Evolutionary conservation across 176 grass and related monocot species (phyloP).

Genomic region (Elaeis guineensis): DNA sequence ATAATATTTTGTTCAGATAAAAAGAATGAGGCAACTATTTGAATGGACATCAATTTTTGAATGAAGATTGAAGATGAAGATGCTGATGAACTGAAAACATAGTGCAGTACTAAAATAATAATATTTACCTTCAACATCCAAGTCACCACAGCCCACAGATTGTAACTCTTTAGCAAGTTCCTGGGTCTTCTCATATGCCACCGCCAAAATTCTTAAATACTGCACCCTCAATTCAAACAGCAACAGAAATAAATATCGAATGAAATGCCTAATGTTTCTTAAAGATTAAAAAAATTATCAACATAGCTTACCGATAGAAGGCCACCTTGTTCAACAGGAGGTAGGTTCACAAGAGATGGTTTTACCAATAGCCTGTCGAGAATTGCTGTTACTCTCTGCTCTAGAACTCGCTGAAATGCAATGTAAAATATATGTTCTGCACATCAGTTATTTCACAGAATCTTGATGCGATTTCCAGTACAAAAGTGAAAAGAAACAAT

Average conservation of each 20-base stretch:
- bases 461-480: constrained; percentile 4
- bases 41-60: too few species aligned
- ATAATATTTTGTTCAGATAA: too few species aligned
- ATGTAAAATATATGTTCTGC: constrained; percentile 21
- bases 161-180: constrained; percentile 92
- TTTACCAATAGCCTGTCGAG: constrained; percentile 91
- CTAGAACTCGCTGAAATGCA: constrained; percentile 81
- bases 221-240: constrained; percentile 36
- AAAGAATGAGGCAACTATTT: too few species aligned
- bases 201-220: constrained; percentile 89
- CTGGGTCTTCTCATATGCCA: constrained; percentile 88
- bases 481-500: constrained; percentile 5
- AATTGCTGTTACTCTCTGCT: constrained; percentile 90
- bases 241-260: constrained; percentile 13
- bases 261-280: constrained; percentile 3
- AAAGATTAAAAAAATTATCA: constrained; percentile 4
- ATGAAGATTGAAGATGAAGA: too few species aligned
- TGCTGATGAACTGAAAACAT: too few species aligned
- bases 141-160: constrained; percentile 91
- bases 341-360: constrained; percentile 79
- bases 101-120: background rate
- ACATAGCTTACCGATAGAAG: constrained; percentile 61
- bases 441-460: constrained; percentile 27
- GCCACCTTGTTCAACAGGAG: constrained; percentile 66
- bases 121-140: constrained; percentile 87